Evolutionary conservation across 2,329 filamentous ascomycete species (phyloP).

Genomic region (Curvularia eragrostidis): DNA sequence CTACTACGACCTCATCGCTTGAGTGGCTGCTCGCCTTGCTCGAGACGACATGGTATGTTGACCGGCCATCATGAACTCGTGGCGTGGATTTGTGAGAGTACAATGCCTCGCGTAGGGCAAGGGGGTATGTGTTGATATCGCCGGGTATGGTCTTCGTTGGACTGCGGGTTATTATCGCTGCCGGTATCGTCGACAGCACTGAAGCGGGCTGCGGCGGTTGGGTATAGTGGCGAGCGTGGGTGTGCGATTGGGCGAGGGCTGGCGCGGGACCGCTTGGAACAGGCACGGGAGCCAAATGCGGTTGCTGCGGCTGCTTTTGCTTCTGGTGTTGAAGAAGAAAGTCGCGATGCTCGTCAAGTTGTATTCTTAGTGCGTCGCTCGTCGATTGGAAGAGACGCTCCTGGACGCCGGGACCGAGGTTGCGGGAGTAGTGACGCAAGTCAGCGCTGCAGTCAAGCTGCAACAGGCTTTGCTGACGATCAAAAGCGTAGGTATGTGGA

Average conservation of each 20-base stretch:
- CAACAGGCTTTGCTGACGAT: slow-evolving; percentile 28
- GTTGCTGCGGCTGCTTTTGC: slow-evolving; percentile 13
- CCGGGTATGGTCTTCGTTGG: slow-evolving; percentile 12
- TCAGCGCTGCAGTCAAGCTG: slow-evolving; percentile 34
- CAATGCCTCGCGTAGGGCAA: slow-evolving; percentile 16
- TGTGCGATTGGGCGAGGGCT: slow-evolving; percentile 2
- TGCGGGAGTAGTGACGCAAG: slow-evolving; percentile 28
- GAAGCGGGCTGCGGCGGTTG: slow-evolving; percentile 18
- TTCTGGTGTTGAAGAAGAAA: slow-evolving; percentile 23
- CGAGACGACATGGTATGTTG: slow-evolving; percentile 6
- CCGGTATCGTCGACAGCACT: slow-evolving; percentile 16
- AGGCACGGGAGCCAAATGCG: slow-evolving; percentile 17
- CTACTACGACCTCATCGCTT: slow-evolving; percentile 5
- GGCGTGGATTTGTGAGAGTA: slow-evolving; percentile 11
- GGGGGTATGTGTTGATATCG: slow-evolving; percentile 21
- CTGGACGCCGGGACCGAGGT: slow-evolving; percentile 32
- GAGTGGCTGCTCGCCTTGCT: slow-evolving; percentile 2
- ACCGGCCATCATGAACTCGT: slow-evolving; percentile 4
- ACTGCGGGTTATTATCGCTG: slow-evolving; percentile 4
- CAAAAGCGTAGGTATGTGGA: slow-evolving; percentile 13
- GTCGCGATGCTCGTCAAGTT: slow-evolving; percentile 31
- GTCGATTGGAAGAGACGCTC: slow-evolving; percentile 28
- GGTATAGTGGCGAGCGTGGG: background rate
- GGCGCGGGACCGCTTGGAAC: slow-evolving; percentile 12
- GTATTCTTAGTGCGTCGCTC: slow-evolving; percentile 28